Conservation (phyloP, 805 yeast genomes). For the Hanseniaspora guilliermondii region DNA sequence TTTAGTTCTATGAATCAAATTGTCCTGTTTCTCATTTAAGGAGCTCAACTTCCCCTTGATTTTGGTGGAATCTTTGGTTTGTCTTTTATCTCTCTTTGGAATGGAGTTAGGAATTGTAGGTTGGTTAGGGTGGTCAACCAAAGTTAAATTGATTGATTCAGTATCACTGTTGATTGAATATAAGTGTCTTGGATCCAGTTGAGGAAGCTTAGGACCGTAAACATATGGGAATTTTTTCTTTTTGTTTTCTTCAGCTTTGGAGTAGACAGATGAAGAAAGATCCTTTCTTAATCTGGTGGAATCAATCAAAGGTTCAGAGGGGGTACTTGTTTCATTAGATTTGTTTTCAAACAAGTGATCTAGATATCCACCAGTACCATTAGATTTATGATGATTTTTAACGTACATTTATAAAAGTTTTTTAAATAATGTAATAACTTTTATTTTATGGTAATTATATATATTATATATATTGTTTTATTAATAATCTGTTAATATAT, state of each 20-base stretch:
- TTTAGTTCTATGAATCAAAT: neutral
- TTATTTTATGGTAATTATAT: neutral
- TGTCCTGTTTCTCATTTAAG: slow-evolving; percentile 4
- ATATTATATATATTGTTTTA: neutral
- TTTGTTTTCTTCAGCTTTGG: slow-evolving; percentile 17
- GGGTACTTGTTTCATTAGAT: neutral
- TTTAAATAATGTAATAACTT: neutral
- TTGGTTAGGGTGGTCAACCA: slow-evolving; percentile 8
- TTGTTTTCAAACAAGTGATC: slow-evolving; percentile 10
- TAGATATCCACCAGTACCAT: slow-evolving; percentile 6
- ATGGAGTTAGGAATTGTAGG: slow-evolving; percentile 4
- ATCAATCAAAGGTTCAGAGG: neutral
- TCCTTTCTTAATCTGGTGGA: slow-evolving; percentile 15
- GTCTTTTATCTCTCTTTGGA: slow-evolving; percentile 10
- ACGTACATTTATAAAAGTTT: neutral
- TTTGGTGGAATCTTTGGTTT: neutral
- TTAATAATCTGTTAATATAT: too few species aligned
- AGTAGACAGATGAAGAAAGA: slow-evolving; percentile 1
- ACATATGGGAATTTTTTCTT: slow-evolving; percentile 23
- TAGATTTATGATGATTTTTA: neutral
- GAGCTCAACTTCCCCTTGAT: neutral
- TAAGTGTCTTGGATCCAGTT: neutral
- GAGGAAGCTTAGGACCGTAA: slow-evolving; percentile 14
- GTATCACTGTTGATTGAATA: neutral
- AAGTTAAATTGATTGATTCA: neutral